Evolutionary conservation across 2,329 filamentous ascomycete species (phyloP).

Genomic region (Ceratocystis colombiana): DNA sequence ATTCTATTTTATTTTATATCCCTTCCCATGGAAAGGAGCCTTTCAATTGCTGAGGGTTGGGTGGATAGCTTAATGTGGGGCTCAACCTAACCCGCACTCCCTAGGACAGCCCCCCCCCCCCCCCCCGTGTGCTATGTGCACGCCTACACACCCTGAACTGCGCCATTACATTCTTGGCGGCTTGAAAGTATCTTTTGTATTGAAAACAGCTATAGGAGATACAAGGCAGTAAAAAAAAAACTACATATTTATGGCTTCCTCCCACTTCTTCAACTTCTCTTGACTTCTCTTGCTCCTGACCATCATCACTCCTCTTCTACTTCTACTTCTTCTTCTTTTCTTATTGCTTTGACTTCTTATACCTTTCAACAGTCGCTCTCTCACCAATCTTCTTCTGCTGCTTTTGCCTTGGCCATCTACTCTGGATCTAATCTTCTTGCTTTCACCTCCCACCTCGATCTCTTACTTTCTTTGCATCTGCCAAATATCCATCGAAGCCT

Average conservation of each 20-base stretch:
- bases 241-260: conserved; percentile 19
- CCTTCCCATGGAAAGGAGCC: background rate
- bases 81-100: background rate
- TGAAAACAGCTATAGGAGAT: background rate
- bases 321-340: conserved; percentile 3
- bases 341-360: no score
- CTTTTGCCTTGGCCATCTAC: background rate
- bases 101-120: background rate
- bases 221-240: conserved; percentile 20
- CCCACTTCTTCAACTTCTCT: conserved; percentile 11
- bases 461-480: background rate
- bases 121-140: background rate
- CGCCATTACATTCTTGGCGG: conserved; percentile 6
- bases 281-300: background rate
- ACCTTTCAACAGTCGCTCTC: background rate
- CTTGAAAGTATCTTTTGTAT: conserved; percentile 9
- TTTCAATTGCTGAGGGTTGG: background rate
- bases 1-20: background rate
- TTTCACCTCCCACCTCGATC: background rate
- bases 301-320: background rate
- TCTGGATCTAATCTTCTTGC: conserved; percentile 14
- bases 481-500: conserved; percentile 3
- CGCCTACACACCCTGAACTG: background rate
- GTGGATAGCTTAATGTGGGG: background rate
- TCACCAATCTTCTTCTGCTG: conserved; percentile 6